A percentile compares a stretch with the other conserved stretches of the same genome.
These are phyloP conservation scores for Erodium texanum DNA, from an alignment of 441 rosid species.

Conservation along the genomic window DNA sequence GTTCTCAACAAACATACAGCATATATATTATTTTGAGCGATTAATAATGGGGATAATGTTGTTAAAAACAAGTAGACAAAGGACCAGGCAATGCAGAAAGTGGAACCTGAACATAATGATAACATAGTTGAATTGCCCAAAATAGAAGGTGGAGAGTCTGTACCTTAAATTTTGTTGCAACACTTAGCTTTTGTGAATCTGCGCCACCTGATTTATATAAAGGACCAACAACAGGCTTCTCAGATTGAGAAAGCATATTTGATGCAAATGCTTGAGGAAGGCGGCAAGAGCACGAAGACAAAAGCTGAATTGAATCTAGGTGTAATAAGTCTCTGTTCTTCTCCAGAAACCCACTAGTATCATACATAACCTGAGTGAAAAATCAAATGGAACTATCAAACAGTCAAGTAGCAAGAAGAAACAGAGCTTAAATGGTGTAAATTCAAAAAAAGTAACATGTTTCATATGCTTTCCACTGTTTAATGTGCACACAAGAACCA, in stretches of 20 bases:
- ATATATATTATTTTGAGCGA: background rate
- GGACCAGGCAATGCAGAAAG: background rate
- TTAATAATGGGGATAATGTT: background rate
- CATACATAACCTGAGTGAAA: conserved; percentile 68
- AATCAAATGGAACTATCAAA: conserved; percentile 25
- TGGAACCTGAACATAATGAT: background rate
- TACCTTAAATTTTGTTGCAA: conserved; percentile 94
- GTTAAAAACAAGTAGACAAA: background rate
- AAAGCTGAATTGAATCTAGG: conserved; percentile 84
- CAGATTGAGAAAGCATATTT: conserved; percentile 72
- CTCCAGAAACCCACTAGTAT: conserved; percentile 91
- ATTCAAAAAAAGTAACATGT: background rate
- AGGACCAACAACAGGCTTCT: conserved; percentile 75
- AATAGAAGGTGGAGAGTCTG: background rate
- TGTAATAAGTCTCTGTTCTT: conserved; percentile 94
- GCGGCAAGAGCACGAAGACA: conserved; percentile 77
- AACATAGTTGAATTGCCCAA: no score
- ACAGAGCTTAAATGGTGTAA: background rate
- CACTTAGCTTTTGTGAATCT: conserved; percentile 91
- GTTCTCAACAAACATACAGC: background rate
- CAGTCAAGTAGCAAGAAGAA: conserved; percentile 15
- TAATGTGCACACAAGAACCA: background rate
- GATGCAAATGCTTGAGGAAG: conserved; percentile 91
- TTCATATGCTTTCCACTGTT: background rate
- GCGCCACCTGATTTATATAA: conserved; percentile 92